Conservation (phyloP, 1,139 yeast species). For the Candida labiduridarum region DNA sequence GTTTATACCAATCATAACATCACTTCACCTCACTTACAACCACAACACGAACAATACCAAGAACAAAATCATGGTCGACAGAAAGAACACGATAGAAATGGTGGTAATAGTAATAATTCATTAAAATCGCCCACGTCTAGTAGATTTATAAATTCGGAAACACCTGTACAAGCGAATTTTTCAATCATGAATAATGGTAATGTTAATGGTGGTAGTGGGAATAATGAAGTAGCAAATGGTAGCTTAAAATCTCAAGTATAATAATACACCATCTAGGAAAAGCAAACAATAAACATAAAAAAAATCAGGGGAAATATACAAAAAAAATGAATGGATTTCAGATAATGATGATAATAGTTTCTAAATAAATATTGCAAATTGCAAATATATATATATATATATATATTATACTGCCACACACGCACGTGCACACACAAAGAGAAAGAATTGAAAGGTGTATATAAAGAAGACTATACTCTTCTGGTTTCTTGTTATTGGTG, state of each 20-base stretch:
- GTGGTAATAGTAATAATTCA: constrained; percentile 2
- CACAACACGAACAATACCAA: constrained; percentile 5
- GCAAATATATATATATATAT: no score
- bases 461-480: no score
- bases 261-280: no score
- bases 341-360: constrained; percentile 1
- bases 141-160: not conserved
- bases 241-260: constrained; percentile 17
- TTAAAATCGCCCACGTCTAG: constrained; percentile 12
- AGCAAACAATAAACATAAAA: no score
- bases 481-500: no score
- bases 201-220: constrained; percentile 6
- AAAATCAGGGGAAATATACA: no score
- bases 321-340: not conserved
- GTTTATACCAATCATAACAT: not conserved
- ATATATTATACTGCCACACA: not conserved
- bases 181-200: constrained; percentile 8
- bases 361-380: not conserved
- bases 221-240: constrained; percentile 19
- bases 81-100: not conserved
- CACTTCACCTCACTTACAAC: constrained; percentile 14
- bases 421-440: no score
- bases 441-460: no score
- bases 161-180: constrained; percentile 6
- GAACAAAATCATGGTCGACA: constrained; percentile 12